phyloP scores from a whole-genome alignment of 371 early-diverging fungal species.

The Apophysomyces trapeziformis region DNA sequence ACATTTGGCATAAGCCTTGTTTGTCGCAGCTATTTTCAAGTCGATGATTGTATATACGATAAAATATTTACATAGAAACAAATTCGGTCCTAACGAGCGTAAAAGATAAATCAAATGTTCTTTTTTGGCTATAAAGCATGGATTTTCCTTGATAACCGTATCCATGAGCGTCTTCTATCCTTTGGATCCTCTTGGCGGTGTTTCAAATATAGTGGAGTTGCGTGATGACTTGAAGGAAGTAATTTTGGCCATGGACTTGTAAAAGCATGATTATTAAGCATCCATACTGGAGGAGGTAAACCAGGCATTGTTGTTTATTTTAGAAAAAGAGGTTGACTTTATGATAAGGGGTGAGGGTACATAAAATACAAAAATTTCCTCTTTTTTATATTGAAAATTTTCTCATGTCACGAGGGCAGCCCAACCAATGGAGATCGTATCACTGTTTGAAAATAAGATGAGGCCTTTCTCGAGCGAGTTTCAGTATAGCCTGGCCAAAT shows the following conservation, averaged over 20 bases:
- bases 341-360: neutral
- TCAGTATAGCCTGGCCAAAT: constrained; percentile 49
- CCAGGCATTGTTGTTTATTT: neutral
- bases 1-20: too few relatives aligned
- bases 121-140: neutral
- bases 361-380: neutral
- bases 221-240: neutral
- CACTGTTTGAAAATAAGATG: constrained; percentile 25
- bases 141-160: constrained; percentile 1
- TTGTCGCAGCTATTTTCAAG: too few relatives aligned
- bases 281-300: constrained; percentile 7
- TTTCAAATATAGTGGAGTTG: neutral
- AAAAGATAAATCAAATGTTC: neutral
- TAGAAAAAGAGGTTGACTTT: neutral
- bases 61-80: neutral
- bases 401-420: neutral
- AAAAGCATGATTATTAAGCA: neutral
- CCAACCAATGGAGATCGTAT: constrained; percentile 1
- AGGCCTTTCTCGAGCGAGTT: constrained; percentile 35
- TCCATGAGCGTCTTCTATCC: neutral
- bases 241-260: neutral
- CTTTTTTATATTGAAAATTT: neutral
- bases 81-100: too few relatives aligned
- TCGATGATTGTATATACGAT: too few relatives aligned
- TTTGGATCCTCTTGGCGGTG: neutral